A percentile compares a stretch with the other conserved stretches of the same genome.
phyloP scores from a whole-genome alignment of 371 early-diverging fungal species.

The Syncephalastrum racemosum region DNA sequence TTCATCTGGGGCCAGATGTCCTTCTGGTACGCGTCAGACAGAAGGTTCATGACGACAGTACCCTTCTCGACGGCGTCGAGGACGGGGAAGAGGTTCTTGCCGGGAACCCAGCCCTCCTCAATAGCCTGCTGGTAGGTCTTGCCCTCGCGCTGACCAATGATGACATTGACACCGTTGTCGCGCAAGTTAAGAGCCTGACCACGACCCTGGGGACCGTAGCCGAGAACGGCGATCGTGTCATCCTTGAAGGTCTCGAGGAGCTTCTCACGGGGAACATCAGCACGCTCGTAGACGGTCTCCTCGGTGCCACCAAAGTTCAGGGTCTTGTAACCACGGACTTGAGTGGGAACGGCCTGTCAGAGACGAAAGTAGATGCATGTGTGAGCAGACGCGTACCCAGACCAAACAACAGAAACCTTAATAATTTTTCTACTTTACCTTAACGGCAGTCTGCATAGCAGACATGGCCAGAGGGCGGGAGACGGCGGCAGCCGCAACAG shows the following conservation, averaged over 20 bases:
- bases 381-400: not conserved
- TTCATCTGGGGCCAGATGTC: constrained; percentile 90
- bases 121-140: constrained; percentile 91
- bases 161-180: constrained; percentile 95
- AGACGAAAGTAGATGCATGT: not conserved
- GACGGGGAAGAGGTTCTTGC: constrained; percentile 93
- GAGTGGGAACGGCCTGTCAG: constrained; percentile 29
- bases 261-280: constrained; percentile 92
- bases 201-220: constrained; percentile 97
- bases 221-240: constrained; percentile 94
- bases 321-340: constrained; percentile 86
- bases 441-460: constrained; percentile 32
- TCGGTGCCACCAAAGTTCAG: constrained; percentile 93
- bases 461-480: constrained; percentile 16
- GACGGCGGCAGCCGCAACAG: constrained; percentile 17
- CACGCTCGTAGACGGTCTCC: constrained; percentile 94
- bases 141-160: constrained; percentile 94
- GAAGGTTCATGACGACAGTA: constrained; percentile 92
- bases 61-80: constrained; percentile 91
- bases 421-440: constrained; percentile 21
- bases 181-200: constrained; percentile 95
- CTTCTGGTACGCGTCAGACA: constrained; percentile 96
- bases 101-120: constrained; percentile 96
- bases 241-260: constrained; percentile 88
- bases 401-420: not conserved